Evolutionary conservation across 768 basidiomycete genomes (phyloP), one percentile per base, ranked within the genome.

Genomic region (Lactarius pseudohatsudake): DNA sequence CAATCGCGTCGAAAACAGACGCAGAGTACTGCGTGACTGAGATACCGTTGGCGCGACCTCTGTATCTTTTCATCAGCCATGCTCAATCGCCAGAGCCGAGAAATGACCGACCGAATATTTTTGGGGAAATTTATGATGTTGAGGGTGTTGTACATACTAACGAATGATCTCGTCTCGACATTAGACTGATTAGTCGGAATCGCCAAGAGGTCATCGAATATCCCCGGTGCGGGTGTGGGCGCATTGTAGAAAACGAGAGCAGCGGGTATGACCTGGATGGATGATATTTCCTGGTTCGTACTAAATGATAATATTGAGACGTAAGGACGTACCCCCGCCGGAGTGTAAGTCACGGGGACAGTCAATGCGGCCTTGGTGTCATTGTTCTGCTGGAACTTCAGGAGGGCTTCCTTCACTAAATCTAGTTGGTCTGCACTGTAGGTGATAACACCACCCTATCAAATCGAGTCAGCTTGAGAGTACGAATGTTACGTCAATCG

Each of bases 121-220:
- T 13, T 26, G 2, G 30, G 54, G 9, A 26, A 5, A n/a, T 57
- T 57, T n/a, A n/a, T 30, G 62, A 13, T 43, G 10, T 11, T 0
- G 26, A 63, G 15, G 20, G 20, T 40, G 16, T 2, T 43, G 47
- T 62, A n/a, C 11, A 22, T 5, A 11, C 26, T 22, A 26, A 13
- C n/a, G 11, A 50, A 50, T 6, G 59, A 63, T 20, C 40, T 50
- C 9, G 69, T 56, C 4, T 22, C 7, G 18, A 67, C 58, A 16
- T 62, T 57, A 0, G 20, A 40, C 28, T 50, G 20, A n/a, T 57
- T 41, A 10, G 50, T 18, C 0, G 68, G 67, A 20, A 71, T 59
- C 41, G 59, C 68, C 30, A 71, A 40, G 26, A 72, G 62, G 22
- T 69, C 65, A 20, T 71, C 64, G 38, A 72, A 72, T 20, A 67